Evolutionary conservation across 805 yeast genomes (phyloP), one percentile per base, ranked within the genome.

Genomic region (Yarrowia porcina): DNA sequence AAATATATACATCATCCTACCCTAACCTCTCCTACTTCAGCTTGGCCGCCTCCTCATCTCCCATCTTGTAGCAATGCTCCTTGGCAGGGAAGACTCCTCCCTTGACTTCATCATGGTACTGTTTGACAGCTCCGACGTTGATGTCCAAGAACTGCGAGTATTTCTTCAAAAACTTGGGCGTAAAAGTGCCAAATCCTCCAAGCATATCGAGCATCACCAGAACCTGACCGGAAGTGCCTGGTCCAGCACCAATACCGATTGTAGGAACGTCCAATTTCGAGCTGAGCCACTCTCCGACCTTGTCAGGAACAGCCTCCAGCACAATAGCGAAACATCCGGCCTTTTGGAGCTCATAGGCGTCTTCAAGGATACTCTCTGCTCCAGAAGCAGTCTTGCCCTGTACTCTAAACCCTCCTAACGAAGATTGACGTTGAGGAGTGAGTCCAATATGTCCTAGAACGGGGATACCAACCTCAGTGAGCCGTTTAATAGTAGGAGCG

Each of bases 231-330:
- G 89, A 83, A 9, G 93, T 87, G 9, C 76, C 76, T 21, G 84
- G 82, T 0, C 99, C 98, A 0, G 98, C 97, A 4, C 99, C 99
- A 54, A 93, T 93, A 3, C 99, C 99, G 67, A 93, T 91, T 0
- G 96, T 89, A 0, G 98, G 97, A 0, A 93, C 78, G 1, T 71
- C 57, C 32, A 91, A 72, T 13, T 77, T 75, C 1, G 78, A 71
- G 0, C 97, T 88, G 28, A 94, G 83, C 63, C 77, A 76, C 45
- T 77, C 72, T 0, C 93, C 93, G 12, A 94, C 75, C 63, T 80
- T 80, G 63, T 82, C 83, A 1, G 99, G 99, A 4, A 93, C 82
- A 59, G 97, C 96, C 69, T 93, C 99, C 2, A 93, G 72, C 1
- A 93, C 84, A 2, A 91, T 70, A 56, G 87, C 72, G 67, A 88